Conservation (phyloP, 257 asterid genomes). For the Thymus quinquecostatus region DNA sequence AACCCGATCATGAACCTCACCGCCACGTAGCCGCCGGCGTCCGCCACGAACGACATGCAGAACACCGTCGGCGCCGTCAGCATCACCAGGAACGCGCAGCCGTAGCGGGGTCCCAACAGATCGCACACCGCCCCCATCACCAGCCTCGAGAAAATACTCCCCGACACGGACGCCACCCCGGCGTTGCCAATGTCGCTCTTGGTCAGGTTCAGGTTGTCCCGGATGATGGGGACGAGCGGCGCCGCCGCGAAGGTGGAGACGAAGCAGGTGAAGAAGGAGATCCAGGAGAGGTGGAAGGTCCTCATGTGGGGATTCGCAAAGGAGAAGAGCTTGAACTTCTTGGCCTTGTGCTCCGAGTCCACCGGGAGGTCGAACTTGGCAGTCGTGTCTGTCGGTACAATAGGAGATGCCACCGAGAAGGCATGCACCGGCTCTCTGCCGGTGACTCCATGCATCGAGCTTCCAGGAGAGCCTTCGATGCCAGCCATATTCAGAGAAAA, state of each 20-base stretch:
- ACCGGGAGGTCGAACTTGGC: constrained; percentile 62
- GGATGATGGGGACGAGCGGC: constrained; percentile 62
- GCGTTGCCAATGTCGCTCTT: constrained; percentile 61
- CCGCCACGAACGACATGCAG: no score
- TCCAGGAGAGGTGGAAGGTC: constrained; percentile 67
- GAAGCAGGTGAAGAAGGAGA: constrained; percentile 64
- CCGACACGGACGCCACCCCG: constrained; percentile 69
- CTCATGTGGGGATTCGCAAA: constrained; percentile 64
- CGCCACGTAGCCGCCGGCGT: no score
- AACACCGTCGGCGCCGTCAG: constrained; percentile 34
- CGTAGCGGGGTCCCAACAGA: constrained; percentile 60
- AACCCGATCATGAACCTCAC: constrained; percentile 13
- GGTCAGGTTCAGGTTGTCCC: constrained; percentile 54
- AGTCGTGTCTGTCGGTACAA: constrained; percentile 48
- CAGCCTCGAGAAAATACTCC: constrained; percentile 68
- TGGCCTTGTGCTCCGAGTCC: constrained; percentile 69
- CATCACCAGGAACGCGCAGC: constrained; percentile 59
- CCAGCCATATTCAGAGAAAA: constrained; percentile 19
- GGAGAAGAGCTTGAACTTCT: constrained; percentile 49
- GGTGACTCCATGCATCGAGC: constrained; percentile 56
- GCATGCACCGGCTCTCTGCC: constrained; percentile 50
- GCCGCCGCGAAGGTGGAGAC: constrained; percentile 69
- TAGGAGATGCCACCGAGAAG: constrained; percentile 52
- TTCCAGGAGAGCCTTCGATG: constrained; percentile 47
- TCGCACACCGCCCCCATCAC: constrained; percentile 65